Conservation (phyloP, 495 filamentous ascomycete genomes). For the Xanthoparmelia taractica region DNA sequence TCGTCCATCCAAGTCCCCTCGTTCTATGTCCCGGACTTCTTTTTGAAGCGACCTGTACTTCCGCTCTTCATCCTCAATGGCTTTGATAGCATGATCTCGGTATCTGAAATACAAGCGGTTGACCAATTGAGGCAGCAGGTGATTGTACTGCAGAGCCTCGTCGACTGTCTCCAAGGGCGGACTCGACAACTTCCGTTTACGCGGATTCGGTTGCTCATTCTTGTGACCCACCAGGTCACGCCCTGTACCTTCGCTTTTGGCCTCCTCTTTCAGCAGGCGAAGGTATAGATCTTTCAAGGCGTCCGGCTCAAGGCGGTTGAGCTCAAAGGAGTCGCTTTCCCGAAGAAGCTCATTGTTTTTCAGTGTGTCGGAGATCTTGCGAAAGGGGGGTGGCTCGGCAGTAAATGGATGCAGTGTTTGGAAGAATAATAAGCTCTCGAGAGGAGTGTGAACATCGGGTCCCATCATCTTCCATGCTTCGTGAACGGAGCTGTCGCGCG, state of each 20-base stretch:
- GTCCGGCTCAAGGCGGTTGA: conserved; percentile 65
- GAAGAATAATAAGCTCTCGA: conserved; percentile 85
- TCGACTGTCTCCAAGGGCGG: conserved; percentile 55
- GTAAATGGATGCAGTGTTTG: conserved; percentile 68
- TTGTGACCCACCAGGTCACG: conserved; percentile 27
- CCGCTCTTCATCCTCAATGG: conserved; percentile 69
- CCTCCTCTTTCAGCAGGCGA: conserved; percentile 66
- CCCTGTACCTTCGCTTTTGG: conserved; percentile 28
- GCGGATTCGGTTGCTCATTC: conserved; percentile 42
- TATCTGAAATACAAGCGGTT: conserved; percentile 69
- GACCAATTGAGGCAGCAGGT: conserved; percentile 60
- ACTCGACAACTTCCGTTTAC: conserved; percentile 65
- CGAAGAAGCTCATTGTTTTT: conserved; percentile 61
- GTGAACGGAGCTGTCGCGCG: conserved; percentile 11
- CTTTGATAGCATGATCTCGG: conserved; percentile 52
- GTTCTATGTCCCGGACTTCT: conserved; percentile 63
- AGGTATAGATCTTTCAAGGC: conserved; percentile 70
- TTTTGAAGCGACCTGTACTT: conserved; percentile 52
- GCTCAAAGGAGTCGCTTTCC: conserved; percentile 60
- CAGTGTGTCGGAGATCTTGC: conserved; percentile 63
- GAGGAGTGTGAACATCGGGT: conserved; percentile 65
- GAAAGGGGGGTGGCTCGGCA: conserved; percentile 56
- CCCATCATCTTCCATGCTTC: conserved; percentile 40
- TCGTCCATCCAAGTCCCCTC: conserved; percentile 45
- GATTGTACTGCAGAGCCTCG: conserved; percentile 55